Percentiles rank a stretch among this genome's conserved stretches.
Conservation (phyloP, 2,329 filamentous ascomycete species). For the Diaporthe eres region DNA sequence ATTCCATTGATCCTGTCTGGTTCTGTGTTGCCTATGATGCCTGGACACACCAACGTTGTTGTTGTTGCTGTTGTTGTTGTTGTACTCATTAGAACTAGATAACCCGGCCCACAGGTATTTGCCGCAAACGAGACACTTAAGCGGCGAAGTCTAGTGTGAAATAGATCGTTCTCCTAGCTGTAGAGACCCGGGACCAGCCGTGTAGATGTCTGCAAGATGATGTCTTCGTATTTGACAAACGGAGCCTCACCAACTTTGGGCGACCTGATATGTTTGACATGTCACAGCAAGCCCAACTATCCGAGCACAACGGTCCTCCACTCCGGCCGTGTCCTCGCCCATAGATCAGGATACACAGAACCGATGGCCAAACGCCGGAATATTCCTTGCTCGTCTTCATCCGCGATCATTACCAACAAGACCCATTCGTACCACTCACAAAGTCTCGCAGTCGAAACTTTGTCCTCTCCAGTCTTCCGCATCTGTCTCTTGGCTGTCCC, state of each 20-base stretch:
- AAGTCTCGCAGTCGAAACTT: neutral
- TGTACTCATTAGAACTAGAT: neutral
- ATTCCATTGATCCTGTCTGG: neutral
- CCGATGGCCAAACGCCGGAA: neutral
- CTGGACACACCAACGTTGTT: neutral
- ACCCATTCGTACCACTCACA: neutral
- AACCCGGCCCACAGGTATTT: neutral
- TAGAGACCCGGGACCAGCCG: too few species aligned
- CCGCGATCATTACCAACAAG: neutral
- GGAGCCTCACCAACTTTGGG: too few species aligned
- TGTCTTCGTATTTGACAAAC: too few species aligned
- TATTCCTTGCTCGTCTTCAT: neutral
- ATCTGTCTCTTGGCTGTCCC: neutral
- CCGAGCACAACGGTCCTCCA: neutral
- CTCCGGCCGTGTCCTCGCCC: neutral
- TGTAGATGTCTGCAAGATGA: too few species aligned
- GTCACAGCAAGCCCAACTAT: neutral
- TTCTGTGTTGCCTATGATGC: fast-evolving
- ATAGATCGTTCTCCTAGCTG: fast-evolving
- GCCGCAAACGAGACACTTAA: too few species aligned
- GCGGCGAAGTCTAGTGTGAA: too few species aligned
- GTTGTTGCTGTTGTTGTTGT: too few species aligned
- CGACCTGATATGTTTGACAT: too few species aligned
- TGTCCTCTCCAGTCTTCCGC: neutral
- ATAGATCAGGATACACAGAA: neutral